Percentiles rank a stretch among this genome's conserved stretches.
Evolutionary conservation across 768 basidiomycete genomes (phyloP).

Genomic region (Kwoniella bestiolae): DNA sequence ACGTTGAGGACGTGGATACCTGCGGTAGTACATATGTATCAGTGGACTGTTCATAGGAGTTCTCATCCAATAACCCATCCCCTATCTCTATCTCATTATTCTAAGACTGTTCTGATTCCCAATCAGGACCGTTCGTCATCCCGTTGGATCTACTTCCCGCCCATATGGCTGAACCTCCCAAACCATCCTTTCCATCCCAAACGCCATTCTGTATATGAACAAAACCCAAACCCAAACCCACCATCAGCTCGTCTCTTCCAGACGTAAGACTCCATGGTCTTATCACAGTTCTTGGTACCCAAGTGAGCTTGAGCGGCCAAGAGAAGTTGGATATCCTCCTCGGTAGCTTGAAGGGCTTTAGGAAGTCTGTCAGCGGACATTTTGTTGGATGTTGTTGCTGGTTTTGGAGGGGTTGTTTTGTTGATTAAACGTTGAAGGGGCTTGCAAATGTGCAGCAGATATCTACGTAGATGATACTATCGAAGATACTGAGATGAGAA

Average conservation of each 20-base stretch:
- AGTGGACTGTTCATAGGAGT: not conserved
- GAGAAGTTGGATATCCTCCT: conserved; percentile 95
- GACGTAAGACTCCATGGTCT: conserved; percentile 98
- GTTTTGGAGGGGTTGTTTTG: conserved; percentile 12
- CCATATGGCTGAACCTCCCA: too few species aligned
- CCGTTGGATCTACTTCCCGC: too few species aligned
- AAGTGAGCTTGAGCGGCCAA: conserved; percentile 95
- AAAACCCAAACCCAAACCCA: conserved; percentile 59
- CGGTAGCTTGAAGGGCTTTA: conserved; percentile 86
- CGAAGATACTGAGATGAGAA: conserved; percentile 7
- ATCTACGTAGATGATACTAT: conserved; percentile 31
- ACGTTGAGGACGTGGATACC: conserved; percentile 97
- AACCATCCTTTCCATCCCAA: not conserved
- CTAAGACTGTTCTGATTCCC: too few species aligned
- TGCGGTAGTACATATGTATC: conserved; percentile 52
- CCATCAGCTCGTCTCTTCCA: conserved; percentile 96
- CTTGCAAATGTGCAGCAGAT: conserved; percentile 51
- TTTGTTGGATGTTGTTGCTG: conserved; percentile 25
- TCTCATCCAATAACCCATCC: not conserved
- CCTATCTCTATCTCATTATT: too few species aligned
- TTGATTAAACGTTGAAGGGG: conserved; percentile 27
- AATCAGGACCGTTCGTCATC: too few species aligned
- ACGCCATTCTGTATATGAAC: too few species aligned
- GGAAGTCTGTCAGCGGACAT: conserved; percentile 72
- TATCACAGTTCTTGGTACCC: conserved; percentile 99